Base-by-base conservation (phyloP, 805 yeast genomes). In the Yamadazyma scolyti region DNA sequence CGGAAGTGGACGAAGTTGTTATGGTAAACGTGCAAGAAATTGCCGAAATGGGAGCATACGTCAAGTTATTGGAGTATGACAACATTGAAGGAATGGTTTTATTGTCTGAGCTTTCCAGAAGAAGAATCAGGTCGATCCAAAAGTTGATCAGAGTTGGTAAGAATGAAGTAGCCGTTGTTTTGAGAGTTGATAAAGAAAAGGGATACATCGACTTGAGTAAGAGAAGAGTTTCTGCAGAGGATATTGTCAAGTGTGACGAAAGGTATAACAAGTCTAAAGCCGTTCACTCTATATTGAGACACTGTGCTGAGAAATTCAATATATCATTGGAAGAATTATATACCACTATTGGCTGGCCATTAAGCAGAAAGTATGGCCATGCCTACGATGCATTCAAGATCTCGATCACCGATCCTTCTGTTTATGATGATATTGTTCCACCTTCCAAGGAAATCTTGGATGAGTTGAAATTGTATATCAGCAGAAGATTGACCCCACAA, bases 31-130 rank as follows among this genome's bases (percentile, higher is more conserved):
- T 93, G 47, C 95, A 85, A 62, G 94, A 85, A 60, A 93, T 93
- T 50, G 98, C 97, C 47, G 98, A 93, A 63, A 93, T 93, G 98
- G 98, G 98, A 38, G 98, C 98, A 9, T 93, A 93, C 61, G 95
- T 93, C 44, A 90, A 88, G 62, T 73, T 93, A 44, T 74, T 93
- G 44, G 98, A 93, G 65, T 93, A 93, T 57, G 97, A 93, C 66
- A 93, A 90, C 60, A 90, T 93, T 55, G 98, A 93, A 66, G 98
- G 98, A 54, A 93, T 93, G 98, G 95, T 93, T 36, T 71, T 93
- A 45, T 75, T 93, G 51, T 83, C 95, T 24, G 98, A 93, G 68
- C 75, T 93, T 48, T 89, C 97, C 21, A 85, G 98, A 77, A 87
- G 98, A 74, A 94, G 98, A 71, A 93, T 93, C 53, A 79, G 98